These are phyloP conservation scores for Penstemon newberryi DNA, from an alignment of 257 asterid species.

Conservation along the genomic window DNA sequence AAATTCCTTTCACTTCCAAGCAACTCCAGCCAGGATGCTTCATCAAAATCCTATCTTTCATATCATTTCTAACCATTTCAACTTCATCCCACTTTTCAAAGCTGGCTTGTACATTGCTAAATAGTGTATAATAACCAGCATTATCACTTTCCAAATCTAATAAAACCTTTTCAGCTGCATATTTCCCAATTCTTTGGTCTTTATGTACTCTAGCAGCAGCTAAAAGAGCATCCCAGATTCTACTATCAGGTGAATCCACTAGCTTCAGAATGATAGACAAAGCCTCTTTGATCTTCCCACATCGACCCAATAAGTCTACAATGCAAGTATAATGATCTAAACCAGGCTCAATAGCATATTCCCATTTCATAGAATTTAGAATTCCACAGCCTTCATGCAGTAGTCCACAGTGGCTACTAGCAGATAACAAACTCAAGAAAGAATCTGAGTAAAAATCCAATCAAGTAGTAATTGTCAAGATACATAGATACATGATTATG, in stretches of 20 bases:
- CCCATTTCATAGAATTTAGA: constrained; percentile 40
- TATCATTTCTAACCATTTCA: constrained; percentile 34
- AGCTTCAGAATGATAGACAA: constrained; percentile 36
- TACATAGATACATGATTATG: too few species aligned
- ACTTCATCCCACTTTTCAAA: constrained; percentile 45
- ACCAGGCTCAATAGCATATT: constrained; percentile 36
- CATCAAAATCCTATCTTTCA: constrained; percentile 37
- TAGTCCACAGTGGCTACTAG: constrained; percentile 59
- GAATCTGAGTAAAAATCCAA: too few species aligned
- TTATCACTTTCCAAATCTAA: constrained; percentile 40
- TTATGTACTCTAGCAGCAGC: constrained; percentile 42
- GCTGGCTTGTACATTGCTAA: constrained; percentile 44
- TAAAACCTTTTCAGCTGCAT: constrained; percentile 32
- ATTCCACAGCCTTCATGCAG: constrained; percentile 35
- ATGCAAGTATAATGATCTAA: constrained; percentile 50
- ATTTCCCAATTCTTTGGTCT: constrained; percentile 35
- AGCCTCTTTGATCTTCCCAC: constrained; percentile 45
- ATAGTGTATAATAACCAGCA: constrained; percentile 38
- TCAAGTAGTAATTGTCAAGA: too few species aligned
- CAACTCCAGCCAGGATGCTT: constrained; percentile 59
- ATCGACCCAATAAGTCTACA: constrained; percentile 50
- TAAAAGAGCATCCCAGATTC: constrained; percentile 51
- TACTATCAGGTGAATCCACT: constrained; percentile 39
- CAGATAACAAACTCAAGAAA: constrained; percentile 47
- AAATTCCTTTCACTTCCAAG: constrained; percentile 36